phyloP scores from a whole-genome alignment of 2,329 filamentous ascomycete species.

The Raffaelea arxii region DNA sequence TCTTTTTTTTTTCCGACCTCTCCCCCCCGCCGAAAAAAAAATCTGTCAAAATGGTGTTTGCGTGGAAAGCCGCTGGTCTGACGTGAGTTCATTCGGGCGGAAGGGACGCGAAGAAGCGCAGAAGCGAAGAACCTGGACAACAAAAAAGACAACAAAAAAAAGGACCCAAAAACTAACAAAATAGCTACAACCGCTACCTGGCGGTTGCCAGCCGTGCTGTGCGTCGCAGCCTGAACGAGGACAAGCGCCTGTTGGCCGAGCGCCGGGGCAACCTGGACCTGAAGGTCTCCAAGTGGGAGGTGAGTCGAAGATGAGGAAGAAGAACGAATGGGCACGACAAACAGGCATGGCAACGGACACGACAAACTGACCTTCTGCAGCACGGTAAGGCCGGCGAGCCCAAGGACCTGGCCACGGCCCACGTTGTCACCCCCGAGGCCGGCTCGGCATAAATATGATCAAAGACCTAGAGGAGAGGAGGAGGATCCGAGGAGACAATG shows the following conservation, averaged over 20 bases:
- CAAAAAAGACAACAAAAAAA: not conserved
- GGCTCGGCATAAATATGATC: constrained; percentile 13
- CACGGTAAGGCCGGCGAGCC: constrained; percentile 91
- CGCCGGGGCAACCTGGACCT: constrained; percentile 83
- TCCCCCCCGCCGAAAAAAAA: constrained; percentile 2
- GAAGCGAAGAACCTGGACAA: constrained; percentile 6
- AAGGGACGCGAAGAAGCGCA: constrained; percentile 3
- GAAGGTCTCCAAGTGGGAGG: constrained; percentile 90
- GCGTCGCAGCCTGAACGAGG: constrained; percentile 94
- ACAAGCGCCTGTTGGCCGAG: constrained; percentile 78
- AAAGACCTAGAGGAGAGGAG: no score
- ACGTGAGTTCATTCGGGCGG: constrained; percentile 54
- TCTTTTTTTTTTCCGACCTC: not conserved
- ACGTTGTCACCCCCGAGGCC: constrained; percentile 27
- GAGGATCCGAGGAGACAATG: no score
- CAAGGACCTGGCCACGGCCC: constrained; percentile 58
- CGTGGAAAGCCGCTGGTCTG: constrained; percentile 96
- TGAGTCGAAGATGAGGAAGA: constrained; percentile 40
- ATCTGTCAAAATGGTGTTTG: constrained; percentile 76
- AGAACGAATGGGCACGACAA: not conserved
- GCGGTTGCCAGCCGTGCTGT: constrained; percentile 89
- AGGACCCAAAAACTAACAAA: constrained; percentile 1
- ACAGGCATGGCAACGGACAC: not conserved
- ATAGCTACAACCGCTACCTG: constrained; percentile 99
- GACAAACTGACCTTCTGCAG: constrained; percentile 36